Conservation (phyloP, 805 yeast species). For the Clavispora santaluciae region DNA sequence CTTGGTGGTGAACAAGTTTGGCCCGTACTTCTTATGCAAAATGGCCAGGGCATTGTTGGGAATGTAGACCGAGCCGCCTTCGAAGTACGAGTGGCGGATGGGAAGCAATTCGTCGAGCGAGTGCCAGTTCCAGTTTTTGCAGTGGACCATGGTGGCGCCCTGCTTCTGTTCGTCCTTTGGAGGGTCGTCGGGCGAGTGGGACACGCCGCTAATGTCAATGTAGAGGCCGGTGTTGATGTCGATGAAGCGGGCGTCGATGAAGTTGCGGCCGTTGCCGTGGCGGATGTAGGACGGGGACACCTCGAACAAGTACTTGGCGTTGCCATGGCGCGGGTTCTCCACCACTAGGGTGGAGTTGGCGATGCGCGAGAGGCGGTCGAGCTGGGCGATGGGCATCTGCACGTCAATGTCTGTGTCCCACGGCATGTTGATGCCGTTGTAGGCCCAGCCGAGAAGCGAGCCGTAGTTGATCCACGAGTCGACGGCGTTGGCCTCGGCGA, state of each 20-base stretch:
- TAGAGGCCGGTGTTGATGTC: conserved; percentile 38
- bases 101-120: conserved; percentile 32
- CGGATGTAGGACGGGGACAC: conserved; percentile 18
- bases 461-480: conserved; percentile 30
- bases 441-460: conserved; percentile 17
- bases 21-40: conserved; percentile 30
- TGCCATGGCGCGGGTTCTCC: conserved; percentile 16
- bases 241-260: conserved; percentile 17
- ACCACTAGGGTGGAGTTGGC: conserved; percentile 12
- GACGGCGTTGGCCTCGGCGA: conserved; percentile 26
- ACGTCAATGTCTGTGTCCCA: conserved; percentile 18
- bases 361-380: conserved; percentile 11
- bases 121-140: conserved; percentile 40
- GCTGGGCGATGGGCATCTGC: conserved; percentile 15
- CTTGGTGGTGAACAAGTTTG: conserved; percentile 25
- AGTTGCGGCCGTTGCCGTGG: conserved; percentile 17
- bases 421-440: conserved; percentile 17
- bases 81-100: conserved; percentile 32
- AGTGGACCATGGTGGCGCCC: conserved; percentile 25
- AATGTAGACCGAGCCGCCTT: conserved; percentile 32
- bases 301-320: conserved; percentile 17
- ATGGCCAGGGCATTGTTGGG: conserved; percentile 30
- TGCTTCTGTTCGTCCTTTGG: conserved; percentile 1
- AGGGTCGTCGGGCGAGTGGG: conserved; percentile 10
- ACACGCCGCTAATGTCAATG: conserved; percentile 15